These are phyloP conservation scores for Cyathus striatus DNA, from an alignment of 768 basidiomycete genomes.

Conservation along the genomic window DNA sequence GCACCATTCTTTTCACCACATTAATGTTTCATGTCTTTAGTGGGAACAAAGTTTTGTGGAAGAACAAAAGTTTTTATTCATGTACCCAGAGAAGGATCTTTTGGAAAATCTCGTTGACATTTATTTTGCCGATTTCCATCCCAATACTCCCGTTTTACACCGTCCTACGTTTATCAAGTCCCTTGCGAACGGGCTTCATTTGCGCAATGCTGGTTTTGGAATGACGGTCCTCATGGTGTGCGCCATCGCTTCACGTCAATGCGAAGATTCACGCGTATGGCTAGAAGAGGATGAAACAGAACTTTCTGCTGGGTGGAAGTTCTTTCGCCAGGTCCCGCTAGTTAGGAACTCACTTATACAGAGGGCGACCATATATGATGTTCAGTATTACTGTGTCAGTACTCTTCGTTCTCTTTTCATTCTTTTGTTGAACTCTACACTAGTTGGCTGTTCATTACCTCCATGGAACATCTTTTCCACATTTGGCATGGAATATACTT, in stretches of 20 bases:
- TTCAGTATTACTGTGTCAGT: slow-evolving; percentile 63
- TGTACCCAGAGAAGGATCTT: slow-evolving; percentile 47
- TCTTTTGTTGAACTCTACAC: slow-evolving; percentile 1
- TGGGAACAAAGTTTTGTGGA: slow-evolving; percentile 28
- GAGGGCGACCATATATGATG: slow-evolving; percentile 57
- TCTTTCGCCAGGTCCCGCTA: slow-evolving; percentile 56
- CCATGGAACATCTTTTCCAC: slow-evolving; percentile 40
- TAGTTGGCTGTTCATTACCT: slow-evolving; percentile 28
- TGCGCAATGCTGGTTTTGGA: slow-evolving; percentile 45
- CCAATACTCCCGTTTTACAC: slow-evolving; percentile 59
- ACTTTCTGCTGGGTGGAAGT: slow-evolving; percentile 55
- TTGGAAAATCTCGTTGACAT: slow-evolving; percentile 42
- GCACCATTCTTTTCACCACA: too few species aligned
- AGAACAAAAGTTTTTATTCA: slow-evolving; percentile 20
- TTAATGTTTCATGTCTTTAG: too few species aligned
- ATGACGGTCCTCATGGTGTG: slow-evolving; percentile 58
- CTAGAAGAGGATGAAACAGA: slow-evolving; percentile 28
- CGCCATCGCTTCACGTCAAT: slow-evolving; percentile 55
- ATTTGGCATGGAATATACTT: slow-evolving; percentile 51
- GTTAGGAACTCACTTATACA: slow-evolving; percentile 53
- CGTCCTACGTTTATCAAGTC: slow-evolving; percentile 55
- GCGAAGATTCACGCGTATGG: slow-evolving; percentile 42
- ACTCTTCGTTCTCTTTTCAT: slow-evolving; percentile 9
- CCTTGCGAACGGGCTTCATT: slow-evolving; percentile 40
- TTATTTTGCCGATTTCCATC: slow-evolving; percentile 54